phyloP scores from a whole-genome alignment of 1,284 basidiomycete species.

The Ceratobasidium sp. region DNA sequence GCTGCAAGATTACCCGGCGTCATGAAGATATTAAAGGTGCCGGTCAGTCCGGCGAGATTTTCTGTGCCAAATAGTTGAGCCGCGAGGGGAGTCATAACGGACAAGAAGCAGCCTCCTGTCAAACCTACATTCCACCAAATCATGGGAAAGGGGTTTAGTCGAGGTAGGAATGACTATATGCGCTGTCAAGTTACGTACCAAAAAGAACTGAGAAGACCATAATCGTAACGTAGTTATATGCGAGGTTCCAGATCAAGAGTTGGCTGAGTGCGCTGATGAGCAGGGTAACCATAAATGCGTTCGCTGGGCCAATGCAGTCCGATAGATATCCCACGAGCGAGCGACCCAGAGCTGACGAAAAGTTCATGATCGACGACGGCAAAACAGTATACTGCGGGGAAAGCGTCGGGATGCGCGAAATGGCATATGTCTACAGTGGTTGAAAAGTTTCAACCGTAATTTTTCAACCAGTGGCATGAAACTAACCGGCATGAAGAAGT shows the following conservation, averaged over 20 bases:
- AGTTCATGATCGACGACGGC: conserved; percentile 51
- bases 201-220: conserved; percentile 51
- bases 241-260: conserved; percentile 53
- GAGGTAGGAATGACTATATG: background rate
- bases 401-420: conserved; percentile 49
- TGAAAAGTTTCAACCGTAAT: conserved; percentile 10
- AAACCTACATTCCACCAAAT: background rate
- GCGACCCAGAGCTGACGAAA: conserved; percentile 51
- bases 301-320: conserved; percentile 51
- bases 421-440: conserved; percentile 47
- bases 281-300: conserved; percentile 51
- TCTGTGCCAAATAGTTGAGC: conserved; percentile 51
- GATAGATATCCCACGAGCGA: conserved; percentile 50
- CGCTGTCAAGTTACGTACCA: conserved; percentile 41
- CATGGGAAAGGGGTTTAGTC: background rate
- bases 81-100: conserved; percentile 51
- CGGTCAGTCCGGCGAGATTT: conserved; percentile 52
- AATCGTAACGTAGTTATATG: conserved; percentile 50
- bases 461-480: conserved; percentile 22
- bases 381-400: conserved; percentile 47
- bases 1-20: conserved; percentile 49
- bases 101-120: conserved; percentile 38
- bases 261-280: conserved; percentile 51
- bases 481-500: conserved; percentile 46
- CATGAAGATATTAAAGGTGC: conserved; percentile 50